Base-by-base conservation (phyloP, 768 basidiomycete species). In the Suillus lakei region DNA sequence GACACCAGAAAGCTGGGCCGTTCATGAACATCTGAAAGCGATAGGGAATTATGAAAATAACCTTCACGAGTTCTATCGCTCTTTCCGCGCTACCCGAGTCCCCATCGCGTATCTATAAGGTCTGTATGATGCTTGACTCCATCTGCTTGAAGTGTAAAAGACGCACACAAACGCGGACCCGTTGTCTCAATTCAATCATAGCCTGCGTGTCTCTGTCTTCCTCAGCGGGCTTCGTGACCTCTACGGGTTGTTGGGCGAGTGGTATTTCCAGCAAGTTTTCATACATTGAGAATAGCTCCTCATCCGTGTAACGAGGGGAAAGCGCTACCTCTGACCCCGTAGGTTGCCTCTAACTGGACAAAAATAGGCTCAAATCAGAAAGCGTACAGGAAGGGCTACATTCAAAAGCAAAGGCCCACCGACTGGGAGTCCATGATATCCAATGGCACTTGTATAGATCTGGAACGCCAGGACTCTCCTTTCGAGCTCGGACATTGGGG, bases 41-140 rank as follows among this genome's bases (percentile, higher is more conserved):
- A 48, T 26, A 10, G 6, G 44, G 18, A 9, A 43, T n/a, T 8
- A 21, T 59, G 66, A 21, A 58, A 68, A 74, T 64, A 16, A 83
- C 85, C 74, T 77, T 73, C 84, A 91, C 89, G 2, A 92, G 75
- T 21, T 80, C 74, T 9, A 93, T 71, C 2, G 83, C 78, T 2
- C 71, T 69, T 67, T 88, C 83, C 1, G 86, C 88, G 1, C 84
- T 82, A 30, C 76, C 70, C 0, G 69, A 69, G 67, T 93, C 91
- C 4, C 77, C 71, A 23, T 78, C 74, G 21, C 78, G 71, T 26
- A 88, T 71, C 90, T 91, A 67, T 0, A 50, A 41, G 66, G 46
- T 53, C 38, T 63, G 12, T 71, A 55, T 46, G 39, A 56, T 56
- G 18, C 46, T 44, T 48, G 58, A 9, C 7, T 5, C 26, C 53